A percentile compares a stretch with the other conserved stretches of the same genome.
These are phyloP conservation scores for Suillus cothurnatus DNA, from an alignment of 768 basidiomycete species.

Conservation along the genomic window DNA sequence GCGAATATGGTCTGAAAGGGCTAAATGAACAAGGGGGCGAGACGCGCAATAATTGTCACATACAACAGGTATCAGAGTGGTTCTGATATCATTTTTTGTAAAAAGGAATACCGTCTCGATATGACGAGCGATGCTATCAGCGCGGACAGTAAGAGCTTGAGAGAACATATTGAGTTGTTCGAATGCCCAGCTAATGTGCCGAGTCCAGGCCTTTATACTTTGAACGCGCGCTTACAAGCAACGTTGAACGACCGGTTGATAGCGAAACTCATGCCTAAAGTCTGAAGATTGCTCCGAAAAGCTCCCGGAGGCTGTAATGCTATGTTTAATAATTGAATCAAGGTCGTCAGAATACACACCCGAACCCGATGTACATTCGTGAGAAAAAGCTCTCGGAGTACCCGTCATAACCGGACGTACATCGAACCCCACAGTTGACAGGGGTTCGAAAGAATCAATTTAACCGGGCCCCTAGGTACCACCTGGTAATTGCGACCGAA, in stretches of 20 bases:
- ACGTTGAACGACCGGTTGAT: neutral
- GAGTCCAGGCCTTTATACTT: neutral
- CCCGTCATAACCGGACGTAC: neutral
- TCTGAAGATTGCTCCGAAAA: neutral
- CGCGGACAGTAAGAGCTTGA: neutral
- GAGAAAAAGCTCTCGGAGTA: neutral
- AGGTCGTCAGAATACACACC: neutral
- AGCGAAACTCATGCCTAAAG: neutral
- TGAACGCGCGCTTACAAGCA: neutral
- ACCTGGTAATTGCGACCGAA: neutral
- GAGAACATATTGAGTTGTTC: neutral
- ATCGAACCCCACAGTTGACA: neutral
- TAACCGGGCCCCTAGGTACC: too few species aligned
- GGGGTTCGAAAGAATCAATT: neutral
- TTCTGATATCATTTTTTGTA: slow-evolving; percentile 23
- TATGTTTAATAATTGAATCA: neutral
- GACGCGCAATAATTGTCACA: neutral
- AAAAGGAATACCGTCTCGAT: slow-evolving; percentile 26
- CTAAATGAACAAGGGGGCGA: neutral
- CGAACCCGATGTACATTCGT: neutral
- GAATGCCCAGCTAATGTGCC: neutral
- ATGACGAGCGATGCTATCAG: slow-evolving; percentile 13
- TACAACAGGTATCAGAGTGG: slow-evolving; percentile 22
- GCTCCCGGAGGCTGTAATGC: neutral
- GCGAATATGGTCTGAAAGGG: slow-evolving; percentile 34